Conservation (phyloP, 2,329 filamentous ascomycete genomes). For the Botrytis tulipae region DNA sequence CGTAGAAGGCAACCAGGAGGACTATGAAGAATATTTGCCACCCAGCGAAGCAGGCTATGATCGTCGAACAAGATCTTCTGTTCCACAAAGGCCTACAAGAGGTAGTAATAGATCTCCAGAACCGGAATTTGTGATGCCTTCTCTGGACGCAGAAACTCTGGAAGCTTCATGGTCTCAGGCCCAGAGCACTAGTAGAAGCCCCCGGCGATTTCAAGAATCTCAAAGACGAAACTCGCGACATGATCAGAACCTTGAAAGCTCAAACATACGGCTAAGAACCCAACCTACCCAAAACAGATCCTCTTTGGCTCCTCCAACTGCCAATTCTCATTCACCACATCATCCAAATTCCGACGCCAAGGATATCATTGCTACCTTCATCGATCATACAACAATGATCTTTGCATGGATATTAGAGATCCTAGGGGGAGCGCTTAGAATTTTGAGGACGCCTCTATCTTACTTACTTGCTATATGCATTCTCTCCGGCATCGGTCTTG, state of each 20-base stretch:
- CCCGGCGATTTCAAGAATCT: constrained; percentile 27
- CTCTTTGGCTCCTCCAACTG: background rate
- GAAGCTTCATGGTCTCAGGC: constrained; percentile 34
- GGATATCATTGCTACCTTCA: constrained; percentile 22
- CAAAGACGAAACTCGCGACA: constrained; percentile 28
- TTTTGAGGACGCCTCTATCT: constrained; percentile 63
- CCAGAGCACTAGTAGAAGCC: constrained; percentile 22
- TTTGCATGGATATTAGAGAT: constrained; percentile 54
- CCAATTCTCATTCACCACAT: background rate
- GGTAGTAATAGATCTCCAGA: constrained; percentile 34
- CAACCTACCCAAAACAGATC: constrained; percentile 10
- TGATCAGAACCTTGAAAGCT: constrained; percentile 24
- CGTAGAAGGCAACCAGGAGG: constrained; percentile 34
- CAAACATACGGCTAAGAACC: constrained; percentile 28
- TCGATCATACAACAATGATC: constrained; percentile 28
- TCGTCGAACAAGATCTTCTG: constrained; percentile 17
- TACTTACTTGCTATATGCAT: constrained; percentile 61
- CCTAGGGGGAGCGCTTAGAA: constrained; percentile 56
- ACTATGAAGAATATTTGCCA: constrained; percentile 29
- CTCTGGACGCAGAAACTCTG: constrained; percentile 35
- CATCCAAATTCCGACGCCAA: constrained; percentile 1
- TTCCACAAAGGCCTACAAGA: constrained; percentile 29
- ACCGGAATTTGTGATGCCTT: constrained; percentile 39
- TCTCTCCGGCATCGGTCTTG: constrained; percentile 55
- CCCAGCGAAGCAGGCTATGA: constrained; percentile 26